A percentile compares a stretch with the other conserved stretches of the same genome.
Evolutionary conservation across 352 stramenopile species (phyloP).

Genomic region (Salisapilia sapeloensis): DNA sequence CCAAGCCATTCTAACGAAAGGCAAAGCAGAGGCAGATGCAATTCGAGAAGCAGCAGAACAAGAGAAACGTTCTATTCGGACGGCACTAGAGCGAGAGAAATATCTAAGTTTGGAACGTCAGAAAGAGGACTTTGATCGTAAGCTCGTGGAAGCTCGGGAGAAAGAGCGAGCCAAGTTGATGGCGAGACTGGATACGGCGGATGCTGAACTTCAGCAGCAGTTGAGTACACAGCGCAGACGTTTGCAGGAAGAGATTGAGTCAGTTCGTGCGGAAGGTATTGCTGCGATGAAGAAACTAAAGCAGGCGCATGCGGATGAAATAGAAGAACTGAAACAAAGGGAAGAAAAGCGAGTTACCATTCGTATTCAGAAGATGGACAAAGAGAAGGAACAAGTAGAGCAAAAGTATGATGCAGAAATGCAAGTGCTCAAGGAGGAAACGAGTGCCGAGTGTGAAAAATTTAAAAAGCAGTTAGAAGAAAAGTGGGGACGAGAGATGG

Average conservation of each 20-base stretch:
- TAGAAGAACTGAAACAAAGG: conserved; percentile 38
- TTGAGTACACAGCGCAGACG: conserved; percentile 43
- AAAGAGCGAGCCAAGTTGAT: conserved; percentile 64
- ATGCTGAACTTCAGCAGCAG: conserved; percentile 66
- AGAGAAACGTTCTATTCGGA: conserved; percentile 31
- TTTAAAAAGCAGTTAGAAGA: conserved; percentile 33
- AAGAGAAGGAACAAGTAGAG: conserved; percentile 46
- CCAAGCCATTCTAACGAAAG: conserved; percentile 58
- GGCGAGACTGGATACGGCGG: conserved; percentile 45
- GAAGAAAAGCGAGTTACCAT: conserved; percentile 16
- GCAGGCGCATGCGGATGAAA: conserved; percentile 25
- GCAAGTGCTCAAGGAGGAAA: conserved; percentile 29
- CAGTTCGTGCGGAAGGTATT: conserved; percentile 32
- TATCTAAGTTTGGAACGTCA: conserved; percentile 24
- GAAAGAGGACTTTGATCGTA: conserved; percentile 55
- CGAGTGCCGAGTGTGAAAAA: conserved; percentile 37
- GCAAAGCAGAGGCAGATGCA: conserved; percentile 51
- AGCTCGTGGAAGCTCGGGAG: conserved; percentile 49
- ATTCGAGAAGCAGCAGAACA: conserved; percentile 30
- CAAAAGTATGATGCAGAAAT: conserved; percentile 45
- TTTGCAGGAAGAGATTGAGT: conserved; percentile 53
- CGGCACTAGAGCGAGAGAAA: conserved; percentile 39
- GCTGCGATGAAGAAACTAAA: conserved; percentile 31
- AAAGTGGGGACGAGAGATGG: conserved; percentile 35
- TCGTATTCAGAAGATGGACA: conserved; percentile 18